Percentiles rank a stretch among this genome's conserved stretches.
Conservation (phyloP, 2,329 filamentous ascomycete species). For the Ascomycota sp. region DNA sequence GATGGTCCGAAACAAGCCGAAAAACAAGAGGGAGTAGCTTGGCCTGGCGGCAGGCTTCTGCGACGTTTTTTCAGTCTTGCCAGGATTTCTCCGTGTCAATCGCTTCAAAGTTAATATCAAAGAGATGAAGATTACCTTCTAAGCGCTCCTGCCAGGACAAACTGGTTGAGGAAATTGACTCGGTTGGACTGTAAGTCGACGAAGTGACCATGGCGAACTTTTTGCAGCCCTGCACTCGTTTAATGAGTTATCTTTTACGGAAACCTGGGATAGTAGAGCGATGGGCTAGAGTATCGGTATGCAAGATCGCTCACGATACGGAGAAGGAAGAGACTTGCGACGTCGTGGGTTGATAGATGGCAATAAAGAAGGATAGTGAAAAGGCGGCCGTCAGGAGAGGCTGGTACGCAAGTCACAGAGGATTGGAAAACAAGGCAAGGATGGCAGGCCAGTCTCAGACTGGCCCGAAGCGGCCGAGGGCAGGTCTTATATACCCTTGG, state of each 20-base stretch:
- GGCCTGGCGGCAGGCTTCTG: conserved; percentile 36
- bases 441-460: conserved; percentile 2
- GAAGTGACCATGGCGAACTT: conserved; percentile 5
- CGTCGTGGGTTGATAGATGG: too few species aligned
- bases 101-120: too few species aligned
- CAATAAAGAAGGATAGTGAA: too few species aligned
- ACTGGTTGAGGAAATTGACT: conserved; percentile 5
- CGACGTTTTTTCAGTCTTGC: conserved; percentile 1
- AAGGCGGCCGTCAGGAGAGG: too few species aligned
- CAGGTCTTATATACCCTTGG: conserved; percentile 4
- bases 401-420: too few species aligned
- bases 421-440: too few species aligned
- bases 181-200: conserved; percentile 8
- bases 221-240: too few species aligned
- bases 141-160: conserved; percentile 35
- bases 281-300: too few species aligned
- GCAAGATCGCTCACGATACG: too few species aligned
- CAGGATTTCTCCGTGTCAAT: not conserved
- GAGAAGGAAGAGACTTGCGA: conserved; percentile 2
- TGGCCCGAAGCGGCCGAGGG: not conserved
- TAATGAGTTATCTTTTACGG: too few species aligned
- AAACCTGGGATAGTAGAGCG: too few species aligned
- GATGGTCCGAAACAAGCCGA: conserved; percentile 53
- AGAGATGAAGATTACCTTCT: too few species aligned
- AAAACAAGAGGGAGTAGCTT: conserved; percentile 37